A percentile compares a stretch with the other conserved stretches of the same genome.
Conservation (phyloP, 805 yeast genomes). For the Candida silvicultrix region DNA sequence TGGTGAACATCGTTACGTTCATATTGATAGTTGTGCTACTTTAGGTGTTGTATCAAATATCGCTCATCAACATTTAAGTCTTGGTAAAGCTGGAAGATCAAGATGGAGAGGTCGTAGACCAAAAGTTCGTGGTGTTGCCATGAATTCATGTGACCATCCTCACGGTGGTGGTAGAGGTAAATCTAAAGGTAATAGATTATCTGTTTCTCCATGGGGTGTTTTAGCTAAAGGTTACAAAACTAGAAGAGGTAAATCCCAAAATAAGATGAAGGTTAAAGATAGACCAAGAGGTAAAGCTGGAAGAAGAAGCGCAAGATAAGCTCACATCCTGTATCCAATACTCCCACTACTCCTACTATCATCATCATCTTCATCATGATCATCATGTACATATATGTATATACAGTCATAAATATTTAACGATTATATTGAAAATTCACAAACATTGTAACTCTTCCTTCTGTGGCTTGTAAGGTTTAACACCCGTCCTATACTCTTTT, state of each 20-base stretch:
- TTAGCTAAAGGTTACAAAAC: conserved; percentile 91
- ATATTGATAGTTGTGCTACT: conserved; percentile 85
- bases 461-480: conserved; percentile 2
- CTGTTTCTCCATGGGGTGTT: conserved; percentile 96
- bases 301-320: conserved; percentile 7
- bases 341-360: too few relatives aligned
- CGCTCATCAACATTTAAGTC: conserved; percentile 80
- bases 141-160: conserved; percentile 97
- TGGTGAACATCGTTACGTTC: conserved; percentile 91
- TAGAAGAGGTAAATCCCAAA: conserved; percentile 81
- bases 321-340: too few relatives aligned
- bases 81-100: conserved; percentile 96
- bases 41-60: conserved; percentile 89
- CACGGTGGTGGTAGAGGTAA: conserved; percentile 99
- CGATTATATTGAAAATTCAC: background rate
- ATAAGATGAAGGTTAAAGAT: conserved; percentile 81
- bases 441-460: conserved; percentile 1
- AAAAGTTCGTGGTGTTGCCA: conserved; percentile 94
- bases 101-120: conserved; percentile 94
- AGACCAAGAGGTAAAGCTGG: conserved; percentile 73
- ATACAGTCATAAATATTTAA: too few relatives aligned
- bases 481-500: background rate
- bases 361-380: background rate
- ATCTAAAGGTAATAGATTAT: conserved; percentile 89
- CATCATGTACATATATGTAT: conserved; percentile 1